Percentiles rank a stretch among this genome's conserved stretches.
These are phyloP conservation scores for Beta vulgaris DNA, from an alignment of 148 eudicot species.

Conservation along the genomic window DNA sequence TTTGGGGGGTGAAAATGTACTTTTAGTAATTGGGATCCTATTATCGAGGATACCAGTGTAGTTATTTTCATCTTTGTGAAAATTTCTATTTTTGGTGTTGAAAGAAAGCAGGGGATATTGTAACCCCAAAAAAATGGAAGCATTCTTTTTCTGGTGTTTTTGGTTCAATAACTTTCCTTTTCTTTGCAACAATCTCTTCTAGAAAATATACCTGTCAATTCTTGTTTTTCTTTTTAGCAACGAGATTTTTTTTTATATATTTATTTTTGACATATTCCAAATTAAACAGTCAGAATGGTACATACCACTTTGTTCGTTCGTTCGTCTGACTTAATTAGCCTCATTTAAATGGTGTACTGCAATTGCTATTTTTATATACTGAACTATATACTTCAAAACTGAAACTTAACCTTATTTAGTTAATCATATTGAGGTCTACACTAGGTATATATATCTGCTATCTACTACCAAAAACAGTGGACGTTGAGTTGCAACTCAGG, in stretches of 20 bases:
- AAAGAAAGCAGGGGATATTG: background rate
- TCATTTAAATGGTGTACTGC: background rate
- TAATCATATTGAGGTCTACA: constrained; percentile 10
- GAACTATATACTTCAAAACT: constrained; percentile 4
- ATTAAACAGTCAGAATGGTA: background rate
- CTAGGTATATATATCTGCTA: constrained; percentile 17
- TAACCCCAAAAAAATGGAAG: background rate
- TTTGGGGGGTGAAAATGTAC: too few relatives aligned
- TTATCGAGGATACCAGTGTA: constrained; percentile 8
- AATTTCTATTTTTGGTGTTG: constrained; percentile 25
- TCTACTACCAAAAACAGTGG: background rate
- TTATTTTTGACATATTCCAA: constrained; percentile 4
- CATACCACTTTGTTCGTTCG: background rate
- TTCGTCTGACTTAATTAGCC: background rate
- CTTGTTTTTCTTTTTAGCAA: background rate
- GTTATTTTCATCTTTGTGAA: constrained; percentile 18
- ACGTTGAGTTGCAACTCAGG: background rate
- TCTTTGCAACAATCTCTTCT: background rate
- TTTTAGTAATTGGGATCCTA: too few relatives aligned
- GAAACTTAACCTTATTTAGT: constrained; percentile 3
- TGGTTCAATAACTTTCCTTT: background rate
- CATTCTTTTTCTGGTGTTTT: background rate
- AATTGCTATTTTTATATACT: constrained; percentile 23
- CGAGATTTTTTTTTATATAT: background rate
- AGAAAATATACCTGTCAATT: background rate